Evolutionary conservation across 129 eudicot genomes (phyloP).

Genomic region (Cynara cardunculus): DNA sequence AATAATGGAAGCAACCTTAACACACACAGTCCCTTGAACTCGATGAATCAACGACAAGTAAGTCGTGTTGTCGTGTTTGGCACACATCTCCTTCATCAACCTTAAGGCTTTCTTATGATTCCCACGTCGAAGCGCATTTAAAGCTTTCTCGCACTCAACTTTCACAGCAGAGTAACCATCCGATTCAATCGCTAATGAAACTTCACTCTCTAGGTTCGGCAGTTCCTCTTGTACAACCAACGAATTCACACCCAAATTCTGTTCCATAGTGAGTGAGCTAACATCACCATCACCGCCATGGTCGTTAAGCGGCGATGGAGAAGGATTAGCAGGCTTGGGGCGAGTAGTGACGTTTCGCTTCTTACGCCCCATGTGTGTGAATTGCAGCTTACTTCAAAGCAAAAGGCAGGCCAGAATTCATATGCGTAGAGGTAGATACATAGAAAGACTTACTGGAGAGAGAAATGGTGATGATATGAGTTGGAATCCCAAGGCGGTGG

Average conservation of each 20-base stretch:
- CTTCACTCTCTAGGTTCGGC: slow-evolving; percentile 26
- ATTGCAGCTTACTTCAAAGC: slow-evolving; percentile 19
- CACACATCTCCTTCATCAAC: slow-evolving; percentile 73
- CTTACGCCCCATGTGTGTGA: slow-evolving; percentile 70
- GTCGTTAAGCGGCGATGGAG: not conserved
- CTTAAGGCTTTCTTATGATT: slow-evolving; percentile 79
- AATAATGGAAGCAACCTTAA: slow-evolving; percentile 61
- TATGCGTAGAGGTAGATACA: slow-evolving; percentile 31
- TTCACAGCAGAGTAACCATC: slow-evolving; percentile 43
- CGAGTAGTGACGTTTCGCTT: slow-evolving; percentile 73
- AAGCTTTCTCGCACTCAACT: slow-evolving; percentile 78
- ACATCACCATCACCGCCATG: slow-evolving; percentile 13
- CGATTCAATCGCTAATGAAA: slow-evolving; percentile 26
- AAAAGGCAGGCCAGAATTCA: slow-evolving; percentile 24
- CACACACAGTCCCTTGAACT: slow-evolving; percentile 70
- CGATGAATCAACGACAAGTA: slow-evolving; percentile 59
- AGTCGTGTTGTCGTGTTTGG: slow-evolving; percentile 41
- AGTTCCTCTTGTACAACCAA: slow-evolving; percentile 14
- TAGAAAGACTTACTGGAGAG: slow-evolving; percentile 11
- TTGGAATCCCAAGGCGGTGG: slow-evolving; percentile 18
- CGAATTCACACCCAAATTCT: not conserved
- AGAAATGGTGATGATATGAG: not conserved
- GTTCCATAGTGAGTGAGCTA: slow-evolving; percentile 21
- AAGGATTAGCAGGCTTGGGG: slow-evolving; percentile 38
- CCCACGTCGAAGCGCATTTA: slow-evolving; percentile 65